These are phyloP conservation scores for Lentinus brumalis DNA, from an alignment of 768 basidiomycete genomes.

Conservation along the genomic window DNA sequence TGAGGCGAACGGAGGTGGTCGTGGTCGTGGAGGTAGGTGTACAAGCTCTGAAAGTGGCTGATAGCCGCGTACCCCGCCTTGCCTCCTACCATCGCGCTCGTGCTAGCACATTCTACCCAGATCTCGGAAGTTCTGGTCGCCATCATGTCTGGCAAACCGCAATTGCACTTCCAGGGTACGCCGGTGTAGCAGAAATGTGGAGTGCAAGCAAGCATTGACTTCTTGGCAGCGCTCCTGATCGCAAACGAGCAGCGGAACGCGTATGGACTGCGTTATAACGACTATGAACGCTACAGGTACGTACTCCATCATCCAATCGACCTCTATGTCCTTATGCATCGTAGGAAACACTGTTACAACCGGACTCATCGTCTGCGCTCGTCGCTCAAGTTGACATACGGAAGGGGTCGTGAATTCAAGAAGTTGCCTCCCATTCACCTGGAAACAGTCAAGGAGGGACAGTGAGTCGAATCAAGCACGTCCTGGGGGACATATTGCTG, in stretches of 20 bases:
- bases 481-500: not conserved
- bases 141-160: constrained; percentile 23
- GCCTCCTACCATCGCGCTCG: constrained; percentile 12
- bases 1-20: not conserved
- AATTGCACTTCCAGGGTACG: constrained; percentile 45
- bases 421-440: constrained; percentile 66
- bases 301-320: constrained; percentile 14
- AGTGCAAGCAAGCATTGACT: constrained; percentile 3
- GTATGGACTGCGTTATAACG: constrained; percentile 90
- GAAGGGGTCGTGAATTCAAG: constrained; percentile 90
- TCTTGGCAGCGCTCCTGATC: constrained; percentile 68
- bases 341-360: constrained; percentile 89
- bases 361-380: constrained; percentile 88
- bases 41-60: not conserved
- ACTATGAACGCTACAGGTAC: constrained; percentile 83
- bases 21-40: constrained; percentile 2
- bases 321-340: not conserved
- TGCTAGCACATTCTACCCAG: constrained; percentile 14
- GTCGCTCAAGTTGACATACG: constrained; percentile 81
- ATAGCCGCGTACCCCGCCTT: constrained; percentile 18
- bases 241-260: constrained; percentile 88
- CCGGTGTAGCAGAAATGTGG: not conserved
- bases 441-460: constrained; percentile 79
- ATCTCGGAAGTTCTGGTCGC: constrained; percentile 15
- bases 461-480: too few species aligned